phyloP scores from a whole-genome alignment of 2,329 filamentous ascomycete genomes.

The Cladosporium sp. region DNA sequence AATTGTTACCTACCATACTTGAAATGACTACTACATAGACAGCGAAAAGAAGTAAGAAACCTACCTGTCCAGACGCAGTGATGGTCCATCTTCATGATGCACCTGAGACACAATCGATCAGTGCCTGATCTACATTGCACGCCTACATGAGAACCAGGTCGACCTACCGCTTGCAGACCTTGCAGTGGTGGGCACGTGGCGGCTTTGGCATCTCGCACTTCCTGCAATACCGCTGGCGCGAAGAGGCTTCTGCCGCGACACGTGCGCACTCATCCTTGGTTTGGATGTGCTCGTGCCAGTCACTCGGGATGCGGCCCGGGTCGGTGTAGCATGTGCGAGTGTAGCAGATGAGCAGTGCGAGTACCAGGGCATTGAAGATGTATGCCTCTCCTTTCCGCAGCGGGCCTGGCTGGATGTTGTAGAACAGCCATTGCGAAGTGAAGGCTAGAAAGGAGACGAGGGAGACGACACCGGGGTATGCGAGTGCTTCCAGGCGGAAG shows the following conservation, averaged over 20 bases:
- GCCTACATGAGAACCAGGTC: background rate
- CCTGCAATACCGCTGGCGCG: slow-evolving; percentile 65
- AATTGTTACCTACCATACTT: slow-evolving; percentile 36
- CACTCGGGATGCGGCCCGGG: slow-evolving; percentile 56
- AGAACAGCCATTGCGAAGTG: slow-evolving; percentile 71
- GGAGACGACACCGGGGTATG: slow-evolving; percentile 60
- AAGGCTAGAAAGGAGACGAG: slow-evolving; percentile 72
- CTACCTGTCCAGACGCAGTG: slow-evolving; percentile 78
- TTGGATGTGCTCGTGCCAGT: slow-evolving; percentile 39
- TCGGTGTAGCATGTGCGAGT: slow-evolving; percentile 62
- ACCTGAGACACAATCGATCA: slow-evolving; percentile 20
- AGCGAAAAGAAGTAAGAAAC: slow-evolving; percentile 25
- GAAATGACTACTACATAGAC: background rate
- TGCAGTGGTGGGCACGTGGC: slow-evolving; percentile 78
- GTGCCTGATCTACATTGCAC: background rate
- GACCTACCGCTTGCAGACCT: slow-evolving; percentile 65
- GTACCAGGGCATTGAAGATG: slow-evolving; percentile 67
- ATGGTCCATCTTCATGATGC: slow-evolving; percentile 81
- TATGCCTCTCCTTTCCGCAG: slow-evolving; percentile 59
- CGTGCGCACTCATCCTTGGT: slow-evolving; percentile 32
- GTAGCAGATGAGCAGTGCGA: slow-evolving; percentile 70
- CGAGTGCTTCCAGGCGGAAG: slow-evolving; percentile 14
- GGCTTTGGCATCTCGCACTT: slow-evolving; percentile 77
- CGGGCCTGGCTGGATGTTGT: slow-evolving; percentile 59
- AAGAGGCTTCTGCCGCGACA: slow-evolving; percentile 28